phyloP scores from a whole-genome alignment of 2,329 filamentous ascomycete species.

The Macrophomina phaseolina region DNA sequence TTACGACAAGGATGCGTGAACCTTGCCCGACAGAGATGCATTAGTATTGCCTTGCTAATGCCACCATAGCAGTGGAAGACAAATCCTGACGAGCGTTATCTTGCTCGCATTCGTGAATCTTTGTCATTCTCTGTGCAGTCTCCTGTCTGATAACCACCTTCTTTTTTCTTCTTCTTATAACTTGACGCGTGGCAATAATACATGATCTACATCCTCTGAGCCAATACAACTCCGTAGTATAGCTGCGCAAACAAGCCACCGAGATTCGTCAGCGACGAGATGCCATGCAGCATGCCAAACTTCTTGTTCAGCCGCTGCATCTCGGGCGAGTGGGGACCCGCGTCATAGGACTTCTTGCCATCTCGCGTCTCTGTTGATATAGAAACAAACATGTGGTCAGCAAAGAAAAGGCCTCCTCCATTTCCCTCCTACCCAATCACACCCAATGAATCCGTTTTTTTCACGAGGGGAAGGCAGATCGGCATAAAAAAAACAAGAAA shows the following conservation, averaged over 20 bases:
- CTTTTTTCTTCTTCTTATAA: background rate
- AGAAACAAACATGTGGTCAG: background rate
- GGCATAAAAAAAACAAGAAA: background rate
- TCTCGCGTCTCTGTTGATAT: constrained; percentile 68
- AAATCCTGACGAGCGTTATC: background rate
- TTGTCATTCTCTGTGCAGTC: background rate
- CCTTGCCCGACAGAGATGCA: background rate
- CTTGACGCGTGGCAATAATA: background rate
- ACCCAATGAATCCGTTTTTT: constrained; percentile 54
- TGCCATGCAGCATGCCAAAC: constrained; percentile 80
- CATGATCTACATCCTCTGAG: constrained; percentile 58
- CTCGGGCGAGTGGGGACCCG: constrained; percentile 78
- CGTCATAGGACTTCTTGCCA: constrained; percentile 84
- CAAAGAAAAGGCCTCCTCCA: background rate
- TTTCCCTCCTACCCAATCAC: constrained; percentile 32
- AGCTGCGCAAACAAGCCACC: constrained; percentile 71
- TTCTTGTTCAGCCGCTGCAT: constrained; percentile 65
- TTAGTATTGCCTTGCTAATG: background rate
- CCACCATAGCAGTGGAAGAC: background rate
- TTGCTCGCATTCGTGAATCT: background rate
- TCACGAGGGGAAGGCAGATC: background rate
- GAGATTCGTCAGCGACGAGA: constrained; percentile 81
- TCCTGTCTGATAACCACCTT: background rate
- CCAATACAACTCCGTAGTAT: constrained; percentile 79
- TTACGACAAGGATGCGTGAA: too few species aligned